phyloP scores from a whole-genome alignment of 495 filamentous ascomycete species.

The Tricharina praecox region DNA sequence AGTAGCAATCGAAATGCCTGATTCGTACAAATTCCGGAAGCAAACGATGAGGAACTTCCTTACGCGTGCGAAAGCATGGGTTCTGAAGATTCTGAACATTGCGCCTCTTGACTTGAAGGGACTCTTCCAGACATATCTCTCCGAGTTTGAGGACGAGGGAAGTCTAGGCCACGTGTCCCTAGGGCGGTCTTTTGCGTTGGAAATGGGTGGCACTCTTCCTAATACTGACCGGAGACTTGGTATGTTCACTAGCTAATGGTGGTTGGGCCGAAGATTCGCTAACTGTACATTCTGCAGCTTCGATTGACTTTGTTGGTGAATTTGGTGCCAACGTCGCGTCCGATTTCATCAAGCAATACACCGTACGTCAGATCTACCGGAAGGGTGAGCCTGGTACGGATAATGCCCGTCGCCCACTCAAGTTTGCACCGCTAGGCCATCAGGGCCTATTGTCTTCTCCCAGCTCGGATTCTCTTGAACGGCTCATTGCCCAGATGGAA shows the following conservation, averaged over 20 bases:
- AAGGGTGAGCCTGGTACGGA: slow-evolving; percentile 54
- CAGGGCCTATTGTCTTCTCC: slow-evolving; percentile 29
- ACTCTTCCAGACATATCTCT: slow-evolving; percentile 83
- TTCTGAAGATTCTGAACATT: slow-evolving; percentile 58
- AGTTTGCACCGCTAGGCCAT: slow-evolving; percentile 36
- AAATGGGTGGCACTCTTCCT: slow-evolving; percentile 79
- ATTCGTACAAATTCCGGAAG: slow-evolving; percentile 65
- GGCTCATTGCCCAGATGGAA: slow-evolving; percentile 50
- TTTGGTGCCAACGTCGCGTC: slow-evolving; percentile 74
- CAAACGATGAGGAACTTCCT: slow-evolving; percentile 63
- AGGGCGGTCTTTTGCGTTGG: slow-evolving; percentile 84
- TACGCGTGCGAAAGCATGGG: slow-evolving; percentile 61
- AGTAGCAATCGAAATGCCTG: slow-evolving; percentile 74
- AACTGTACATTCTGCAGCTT: slow-evolving; percentile 27
- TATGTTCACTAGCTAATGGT: slow-evolving; percentile 20
- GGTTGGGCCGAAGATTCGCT: slow-evolving; percentile 10
- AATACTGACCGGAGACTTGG: slow-evolving; percentile 70
- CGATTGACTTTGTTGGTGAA: slow-evolving; percentile 53
- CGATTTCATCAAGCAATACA: slow-evolving; percentile 91
- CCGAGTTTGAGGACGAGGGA: slow-evolving; percentile 76
- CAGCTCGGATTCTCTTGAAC: slow-evolving; percentile 29
- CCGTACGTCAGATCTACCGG: slow-evolving; percentile 86
- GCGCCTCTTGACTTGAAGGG: slow-evolving; percentile 93
- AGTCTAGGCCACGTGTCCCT: slow-evolving; percentile 77
- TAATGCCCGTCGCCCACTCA: slow-evolving; percentile 40